These are phyloP conservation scores for Euphorbia peplus DNA, from an alignment of 345 rosid species.

Conservation along the genomic window DNA sequence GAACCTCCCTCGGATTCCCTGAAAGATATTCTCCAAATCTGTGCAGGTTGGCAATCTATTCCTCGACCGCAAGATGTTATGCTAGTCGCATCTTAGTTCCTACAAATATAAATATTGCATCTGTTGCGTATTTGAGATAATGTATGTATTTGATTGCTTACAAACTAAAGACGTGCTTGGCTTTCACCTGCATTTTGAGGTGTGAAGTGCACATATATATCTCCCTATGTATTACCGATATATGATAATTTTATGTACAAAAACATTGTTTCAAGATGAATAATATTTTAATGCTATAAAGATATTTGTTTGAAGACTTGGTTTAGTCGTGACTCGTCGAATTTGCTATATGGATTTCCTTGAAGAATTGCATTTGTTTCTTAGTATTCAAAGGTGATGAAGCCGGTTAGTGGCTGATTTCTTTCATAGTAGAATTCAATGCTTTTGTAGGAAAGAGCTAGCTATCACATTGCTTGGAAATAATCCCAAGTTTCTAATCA, in stretches of 20 bases:
- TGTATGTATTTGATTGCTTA: neutral
- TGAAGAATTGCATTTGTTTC: too few species aligned
- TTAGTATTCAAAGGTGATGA: too few species aligned
- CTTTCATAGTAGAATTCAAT: too few species aligned
- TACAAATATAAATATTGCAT: neutral
- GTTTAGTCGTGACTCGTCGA: too few species aligned
- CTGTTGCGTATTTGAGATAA: neutral
- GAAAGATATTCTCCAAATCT: constrained; percentile 46
- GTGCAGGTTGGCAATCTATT: constrained; percentile 66
- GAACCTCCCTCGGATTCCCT: constrained; percentile 53
- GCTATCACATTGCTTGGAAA: too few species aligned
- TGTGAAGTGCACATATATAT: neutral
- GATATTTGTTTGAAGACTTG: too few species aligned
- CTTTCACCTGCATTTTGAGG: neutral
- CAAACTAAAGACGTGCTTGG: neutral
- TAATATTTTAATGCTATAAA: too few species aligned
- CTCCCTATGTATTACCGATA: neutral
- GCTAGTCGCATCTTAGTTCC: constrained; percentile 17
- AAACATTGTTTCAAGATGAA: neutral
- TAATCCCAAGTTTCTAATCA: too few species aligned
- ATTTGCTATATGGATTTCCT: too few species aligned
- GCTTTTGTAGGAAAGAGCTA: too few species aligned
- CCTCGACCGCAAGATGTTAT: constrained; percentile 38
- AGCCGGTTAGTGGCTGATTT: too few species aligned
- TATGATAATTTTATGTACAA: neutral